phyloP scores from a whole-genome alignment of 2,329 filamentous ascomycete species.

The Orbilia quercus region DNA sequence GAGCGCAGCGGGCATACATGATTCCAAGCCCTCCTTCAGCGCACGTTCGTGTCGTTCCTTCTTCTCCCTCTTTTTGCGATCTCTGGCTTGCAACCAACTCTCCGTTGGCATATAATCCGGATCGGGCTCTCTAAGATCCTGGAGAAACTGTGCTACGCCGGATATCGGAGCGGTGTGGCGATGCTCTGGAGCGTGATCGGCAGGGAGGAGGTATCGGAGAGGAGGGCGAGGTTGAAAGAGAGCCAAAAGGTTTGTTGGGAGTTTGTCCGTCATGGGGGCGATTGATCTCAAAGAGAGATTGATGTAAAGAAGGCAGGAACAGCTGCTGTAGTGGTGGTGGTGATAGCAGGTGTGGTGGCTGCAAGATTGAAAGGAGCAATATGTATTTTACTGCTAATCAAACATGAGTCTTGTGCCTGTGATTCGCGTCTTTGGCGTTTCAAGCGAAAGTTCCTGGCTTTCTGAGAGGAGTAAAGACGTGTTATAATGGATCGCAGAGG shows the following conservation, averaged over 20 bases:
- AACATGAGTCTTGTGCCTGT: slow-evolving; percentile 18
- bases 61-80: slow-evolving; percentile 85
- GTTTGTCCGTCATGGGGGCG: slow-evolving; percentile 87
- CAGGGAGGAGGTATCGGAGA: slow-evolving; percentile 85
- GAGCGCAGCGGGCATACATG: slow-evolving; percentile 68
- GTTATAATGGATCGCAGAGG: slow-evolving; percentile 2
- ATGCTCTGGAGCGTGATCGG: slow-evolving; percentile 84
- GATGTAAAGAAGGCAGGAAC: slow-evolving; percentile 58
- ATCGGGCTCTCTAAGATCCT: slow-evolving; percentile 81
- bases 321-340: slow-evolving; percentile 7
- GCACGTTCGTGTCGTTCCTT: slow-evolving; percentile 74
- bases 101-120: slow-evolving; percentile 80
- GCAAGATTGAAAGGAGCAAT: slow-evolving; percentile 2
- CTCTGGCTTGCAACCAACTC: slow-evolving; percentile 89
- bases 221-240: slow-evolving; percentile 95
- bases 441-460: slow-evolving; percentile 9
- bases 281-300: not conserved
- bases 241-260: slow-evolving; percentile 89
- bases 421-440: slow-evolving; percentile 34
- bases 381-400: slow-evolving; percentile 15
- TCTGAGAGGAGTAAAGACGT: slow-evolving; percentile 11
- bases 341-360: slow-evolving; percentile 17
- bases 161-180: slow-evolving; percentile 78
- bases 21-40: slow-evolving; percentile 72
- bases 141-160: slow-evolving; percentile 79